Evolutionary conservation across 2,329 filamentous ascomycete species (phyloP).

Genomic region (Fusarium sacchari): DNA sequence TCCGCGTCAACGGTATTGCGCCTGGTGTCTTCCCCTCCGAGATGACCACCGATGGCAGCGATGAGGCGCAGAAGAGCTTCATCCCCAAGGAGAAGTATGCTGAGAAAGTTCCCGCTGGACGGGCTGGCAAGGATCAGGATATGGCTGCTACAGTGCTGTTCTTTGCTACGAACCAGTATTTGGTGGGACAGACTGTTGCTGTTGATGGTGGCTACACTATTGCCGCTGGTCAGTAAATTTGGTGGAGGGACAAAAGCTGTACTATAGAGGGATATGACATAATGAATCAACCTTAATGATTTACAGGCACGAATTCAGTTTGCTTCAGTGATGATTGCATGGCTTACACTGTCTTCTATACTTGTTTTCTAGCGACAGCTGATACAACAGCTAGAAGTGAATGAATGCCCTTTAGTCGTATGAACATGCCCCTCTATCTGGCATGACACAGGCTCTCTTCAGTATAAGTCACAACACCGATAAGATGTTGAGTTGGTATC

Average conservation of each 20-base stretch:
- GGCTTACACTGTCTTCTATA: no score
- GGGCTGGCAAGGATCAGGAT: slow-evolving; percentile 76
- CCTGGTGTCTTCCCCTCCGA: slow-evolving; percentile 77
- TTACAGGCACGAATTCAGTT: not conserved
- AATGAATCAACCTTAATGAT: not conserved
- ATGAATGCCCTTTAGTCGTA: fast-evolving
- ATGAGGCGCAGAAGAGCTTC: slow-evolving; percentile 65
- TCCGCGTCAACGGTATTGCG: slow-evolving; percentile 77
- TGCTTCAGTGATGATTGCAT: fast-evolving
- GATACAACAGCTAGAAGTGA: not conserved
- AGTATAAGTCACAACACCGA: not conserved
- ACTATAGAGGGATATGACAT: not conserved
- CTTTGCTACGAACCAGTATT: slow-evolving; percentile 55
- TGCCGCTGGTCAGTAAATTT: slow-evolving; percentile 43
- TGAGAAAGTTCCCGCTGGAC: slow-evolving; percentile 69
- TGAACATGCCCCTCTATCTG: not conserved
- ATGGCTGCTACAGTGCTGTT: slow-evolving; percentile 75
- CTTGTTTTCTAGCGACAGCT: fast-evolving
- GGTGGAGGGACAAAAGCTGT: not conserved
- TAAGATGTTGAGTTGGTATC: not conserved
- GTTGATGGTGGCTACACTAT: slow-evolving; percentile 59
- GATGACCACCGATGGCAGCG: slow-evolving; percentile 69
- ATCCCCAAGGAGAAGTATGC: slow-evolving; percentile 67
- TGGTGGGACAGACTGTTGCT: slow-evolving; percentile 56
- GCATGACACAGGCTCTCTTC: not conserved